A percentile compares a stretch with the other conserved stretches of the same genome.
phyloP scores from a whole-genome alignment of 768 basidiomycete genomes.

The Grammothele lineata region DNA sequence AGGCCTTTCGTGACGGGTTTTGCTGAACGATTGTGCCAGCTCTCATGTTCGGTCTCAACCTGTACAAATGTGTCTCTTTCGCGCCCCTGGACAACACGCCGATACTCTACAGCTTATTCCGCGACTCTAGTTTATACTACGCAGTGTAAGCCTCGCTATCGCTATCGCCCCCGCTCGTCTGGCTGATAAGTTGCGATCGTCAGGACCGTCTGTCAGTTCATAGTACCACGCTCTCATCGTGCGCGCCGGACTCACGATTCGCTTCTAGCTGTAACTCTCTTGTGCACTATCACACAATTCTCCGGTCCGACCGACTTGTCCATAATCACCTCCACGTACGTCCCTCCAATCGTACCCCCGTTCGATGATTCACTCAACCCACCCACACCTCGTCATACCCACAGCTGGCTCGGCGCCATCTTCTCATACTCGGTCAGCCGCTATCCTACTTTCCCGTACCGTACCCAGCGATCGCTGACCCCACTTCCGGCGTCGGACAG shows the following conservation, averaged over 20 bases:
- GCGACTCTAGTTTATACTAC: slow-evolving; percentile 15
- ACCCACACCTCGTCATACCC: not conserved
- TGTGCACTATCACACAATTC: slow-evolving; percentile 6
- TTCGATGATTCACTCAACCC: not conserved
- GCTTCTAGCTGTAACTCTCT: not conserved
- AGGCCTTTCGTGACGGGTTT: not conserved
- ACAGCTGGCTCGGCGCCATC: slow-evolving; percentile 18
- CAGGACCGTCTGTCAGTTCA: not conserved
- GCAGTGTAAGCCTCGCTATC: slow-evolving; percentile 4
- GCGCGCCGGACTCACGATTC: too few relatives aligned
- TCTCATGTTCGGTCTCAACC: slow-evolving; percentile 12
- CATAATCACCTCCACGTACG: slow-evolving; percentile 4
- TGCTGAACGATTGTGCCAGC: not conserved
- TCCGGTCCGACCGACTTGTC: not conserved
- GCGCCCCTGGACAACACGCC: slow-evolving; percentile 11
- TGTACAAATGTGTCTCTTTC: slow-evolving; percentile 14
- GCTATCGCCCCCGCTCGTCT: not conserved
- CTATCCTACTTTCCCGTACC: not conserved
- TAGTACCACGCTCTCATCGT: too few relatives aligned
- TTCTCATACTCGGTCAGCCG: slow-evolving; percentile 17
- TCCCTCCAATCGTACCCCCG: not conserved
- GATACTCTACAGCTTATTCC: slow-evolving; percentile 11
- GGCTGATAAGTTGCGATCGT: slow-evolving; percentile 7
- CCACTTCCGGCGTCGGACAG: not conserved
- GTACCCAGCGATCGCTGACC: not conserved